phyloP scores from a whole-genome alignment of 495 filamentous ascomycete species.

The Aspergillus coremiiformis region DNA sequence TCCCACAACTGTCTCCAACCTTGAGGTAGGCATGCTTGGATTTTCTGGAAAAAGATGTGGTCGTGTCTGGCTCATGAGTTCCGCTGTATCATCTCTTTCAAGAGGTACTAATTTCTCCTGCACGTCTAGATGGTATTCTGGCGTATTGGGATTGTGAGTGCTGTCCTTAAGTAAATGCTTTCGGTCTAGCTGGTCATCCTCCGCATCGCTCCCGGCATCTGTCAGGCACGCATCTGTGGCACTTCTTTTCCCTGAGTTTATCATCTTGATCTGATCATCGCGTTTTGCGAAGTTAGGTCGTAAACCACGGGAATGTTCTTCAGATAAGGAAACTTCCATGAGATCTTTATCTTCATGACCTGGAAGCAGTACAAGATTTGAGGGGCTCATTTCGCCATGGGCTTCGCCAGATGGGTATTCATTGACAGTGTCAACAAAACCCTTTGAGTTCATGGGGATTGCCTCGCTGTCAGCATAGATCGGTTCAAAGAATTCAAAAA shows the following conservation, averaged over 20 bases:
- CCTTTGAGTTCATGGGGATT: background rate
- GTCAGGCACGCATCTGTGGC: slow-evolving; percentile 23
- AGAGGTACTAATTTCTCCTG: background rate
- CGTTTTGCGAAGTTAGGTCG: slow-evolving; percentile 3
- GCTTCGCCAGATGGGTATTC: background rate
- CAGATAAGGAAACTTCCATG: background rate
- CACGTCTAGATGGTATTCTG: background rate
- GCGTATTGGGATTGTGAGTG: background rate
- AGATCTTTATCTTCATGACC: background rate
- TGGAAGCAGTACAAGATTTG: background rate
- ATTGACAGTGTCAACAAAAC: background rate
- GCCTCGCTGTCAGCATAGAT: background rate
- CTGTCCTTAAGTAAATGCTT: no score
- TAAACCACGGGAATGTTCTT: background rate
- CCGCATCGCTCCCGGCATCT: slow-evolving; percentile 13
- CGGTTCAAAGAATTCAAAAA: slow-evolving; percentile 13
- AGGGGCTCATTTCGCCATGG: background rate
- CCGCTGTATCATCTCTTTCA: background rate
- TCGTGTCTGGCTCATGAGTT: background rate
- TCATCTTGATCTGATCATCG: background rate
- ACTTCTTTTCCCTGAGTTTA: slow-evolving; percentile 18
- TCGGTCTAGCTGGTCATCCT: background rate
- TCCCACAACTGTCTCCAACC: background rate
- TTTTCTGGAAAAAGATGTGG: background rate
- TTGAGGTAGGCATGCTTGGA: background rate